Conservation (phyloP, 768 basidiomycete species). For the Rhodotorula graminis region DNA sequence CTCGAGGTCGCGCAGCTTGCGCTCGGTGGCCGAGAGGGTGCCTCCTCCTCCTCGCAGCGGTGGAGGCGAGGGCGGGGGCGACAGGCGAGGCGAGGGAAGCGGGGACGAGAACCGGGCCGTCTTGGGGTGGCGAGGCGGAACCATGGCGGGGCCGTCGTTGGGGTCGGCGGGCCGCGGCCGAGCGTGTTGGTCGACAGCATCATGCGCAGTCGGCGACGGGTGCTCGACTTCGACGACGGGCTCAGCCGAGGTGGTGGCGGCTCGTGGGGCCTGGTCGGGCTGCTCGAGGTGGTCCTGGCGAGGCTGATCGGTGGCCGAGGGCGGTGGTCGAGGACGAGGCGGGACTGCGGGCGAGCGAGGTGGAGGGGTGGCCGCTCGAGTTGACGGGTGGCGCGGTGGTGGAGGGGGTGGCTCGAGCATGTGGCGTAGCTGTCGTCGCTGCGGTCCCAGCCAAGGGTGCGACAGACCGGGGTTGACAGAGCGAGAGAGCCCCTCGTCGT, state of each 20-base stretch:
- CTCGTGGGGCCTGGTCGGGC: too few species aligned
- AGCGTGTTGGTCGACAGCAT: too few species aligned
- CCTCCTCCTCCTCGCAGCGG: background rate
- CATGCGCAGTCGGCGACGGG: too few species aligned
- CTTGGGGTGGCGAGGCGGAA: background rate
- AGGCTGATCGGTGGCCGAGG: too few species aligned
- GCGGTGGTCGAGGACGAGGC: too few species aligned
- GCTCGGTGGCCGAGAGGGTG: background rate
- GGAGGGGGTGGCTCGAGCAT: background rate
- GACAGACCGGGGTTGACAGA: too few species aligned
- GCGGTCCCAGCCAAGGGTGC: too few species aligned
- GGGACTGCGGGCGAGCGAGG: background rate
- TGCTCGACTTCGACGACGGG: too few species aligned
- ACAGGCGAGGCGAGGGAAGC: background rate
- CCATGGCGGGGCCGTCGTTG: background rate
- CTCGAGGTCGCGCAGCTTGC: conserved; percentile 18
- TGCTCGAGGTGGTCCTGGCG: too few species aligned
- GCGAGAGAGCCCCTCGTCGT: background rate
- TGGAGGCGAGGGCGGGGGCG: background rate
- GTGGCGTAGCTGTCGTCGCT: too few species aligned
- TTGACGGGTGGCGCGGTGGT: background rate
- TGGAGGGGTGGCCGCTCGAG: background rate
- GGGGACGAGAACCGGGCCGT: background rate
- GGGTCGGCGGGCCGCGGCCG: too few species aligned
- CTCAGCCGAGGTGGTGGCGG: too few species aligned